A percentile compares a stretch with the other conserved stretches of the same genome.
These are phyloP conservation scores for Tetraselmis chui DNA, from an alignment of 139 green algal species.

Conservation along the genomic window DNA sequence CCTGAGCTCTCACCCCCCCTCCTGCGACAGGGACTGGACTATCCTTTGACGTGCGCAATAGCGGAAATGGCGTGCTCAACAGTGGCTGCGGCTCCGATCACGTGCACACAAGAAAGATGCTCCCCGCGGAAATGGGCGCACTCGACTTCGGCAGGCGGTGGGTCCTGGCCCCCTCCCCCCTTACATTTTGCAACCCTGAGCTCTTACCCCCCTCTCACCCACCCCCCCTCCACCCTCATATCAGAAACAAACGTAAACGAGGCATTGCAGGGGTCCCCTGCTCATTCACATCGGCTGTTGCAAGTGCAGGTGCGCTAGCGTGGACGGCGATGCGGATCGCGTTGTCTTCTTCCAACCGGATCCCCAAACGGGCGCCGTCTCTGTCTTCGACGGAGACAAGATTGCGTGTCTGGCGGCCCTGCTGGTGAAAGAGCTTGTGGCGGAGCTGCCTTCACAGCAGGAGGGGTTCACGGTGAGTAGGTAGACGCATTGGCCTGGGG, in stretches of 20 bases:
- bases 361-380: constrained; percentile 1
- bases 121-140: constrained; percentile 26
- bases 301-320: constrained; percentile 52
- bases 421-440: constrained; percentile 52
- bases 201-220: no score
- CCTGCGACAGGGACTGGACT: background rate
- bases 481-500: no score
- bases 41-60: background rate
- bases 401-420: constrained; percentile 78
- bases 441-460: constrained; percentile 29
- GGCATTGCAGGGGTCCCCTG: no score
- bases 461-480: background rate
- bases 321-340: constrained; percentile 95
- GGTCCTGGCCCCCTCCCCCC: no score
- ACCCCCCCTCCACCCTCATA: no score
- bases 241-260: no score
- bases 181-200: no score
- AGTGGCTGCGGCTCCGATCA: constrained; percentile 83
- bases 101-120: constrained; percentile 82
- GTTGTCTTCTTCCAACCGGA: constrained; percentile 80
- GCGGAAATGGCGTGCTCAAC: constrained; percentile 62
- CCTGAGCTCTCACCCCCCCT: no score
- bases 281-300: no score
- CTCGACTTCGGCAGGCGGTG: background rate
- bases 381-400: constrained; percentile 89